A percentile compares a stretch with the other conserved stretches of the same genome.
phyloP scores from a whole-genome alignment of 495 filamentous ascomycete species.

The Arthonia radiata region DNA sequence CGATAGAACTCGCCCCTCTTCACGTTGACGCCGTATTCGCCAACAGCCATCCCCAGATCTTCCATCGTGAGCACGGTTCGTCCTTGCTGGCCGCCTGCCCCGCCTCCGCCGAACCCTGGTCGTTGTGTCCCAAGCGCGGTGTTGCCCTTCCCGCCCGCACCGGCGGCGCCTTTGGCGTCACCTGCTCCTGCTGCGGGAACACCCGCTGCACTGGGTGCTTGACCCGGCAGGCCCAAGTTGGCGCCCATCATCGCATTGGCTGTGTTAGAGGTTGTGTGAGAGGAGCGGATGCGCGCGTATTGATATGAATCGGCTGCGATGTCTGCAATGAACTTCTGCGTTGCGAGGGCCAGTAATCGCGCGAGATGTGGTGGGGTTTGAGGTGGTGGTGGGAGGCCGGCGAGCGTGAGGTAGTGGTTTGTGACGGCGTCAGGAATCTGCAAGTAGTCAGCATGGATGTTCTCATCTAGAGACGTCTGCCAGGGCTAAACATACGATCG shows the following conservation, averaged over 20 bases:
- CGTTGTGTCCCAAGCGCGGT: slow-evolving; percentile 66
- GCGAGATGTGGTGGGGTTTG: slow-evolving; percentile 69
- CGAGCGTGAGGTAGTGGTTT: slow-evolving; percentile 88
- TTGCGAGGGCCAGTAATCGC: slow-evolving; percentile 79
- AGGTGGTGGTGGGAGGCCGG: slow-evolving; percentile 72
- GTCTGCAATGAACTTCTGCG: slow-evolving; percentile 94
- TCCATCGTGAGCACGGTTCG: slow-evolving; percentile 96
- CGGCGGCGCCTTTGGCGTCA: slow-evolving; percentile 14
- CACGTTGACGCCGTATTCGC: slow-evolving; percentile 90
- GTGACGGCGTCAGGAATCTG: slow-evolving; percentile 96
- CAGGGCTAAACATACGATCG: slow-evolving; percentile 41
- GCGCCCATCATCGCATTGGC: slow-evolving; percentile 73
- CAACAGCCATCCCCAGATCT: slow-evolving; percentile 90
- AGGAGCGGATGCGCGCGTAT: slow-evolving; percentile 78
- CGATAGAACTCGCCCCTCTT: slow-evolving; percentile 95
- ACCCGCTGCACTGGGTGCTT: slow-evolving; percentile 24
- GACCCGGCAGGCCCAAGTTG: slow-evolving; percentile 36
- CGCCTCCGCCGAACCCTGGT: slow-evolving; percentile 77
- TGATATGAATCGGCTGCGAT: slow-evolving; percentile 95
- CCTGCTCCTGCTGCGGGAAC: slow-evolving; percentile 28
- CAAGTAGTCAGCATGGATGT: no score
- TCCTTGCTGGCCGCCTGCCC: slow-evolving; percentile 58
- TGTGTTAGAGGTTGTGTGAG: slow-evolving; percentile 50
- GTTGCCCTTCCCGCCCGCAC: slow-evolving; percentile 20
- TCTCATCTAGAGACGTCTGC: slow-evolving; percentile 1